phyloP scores from a whole-genome alignment of 352 stramenopile genomes.

The Pythium pectinolyticum region DNA sequence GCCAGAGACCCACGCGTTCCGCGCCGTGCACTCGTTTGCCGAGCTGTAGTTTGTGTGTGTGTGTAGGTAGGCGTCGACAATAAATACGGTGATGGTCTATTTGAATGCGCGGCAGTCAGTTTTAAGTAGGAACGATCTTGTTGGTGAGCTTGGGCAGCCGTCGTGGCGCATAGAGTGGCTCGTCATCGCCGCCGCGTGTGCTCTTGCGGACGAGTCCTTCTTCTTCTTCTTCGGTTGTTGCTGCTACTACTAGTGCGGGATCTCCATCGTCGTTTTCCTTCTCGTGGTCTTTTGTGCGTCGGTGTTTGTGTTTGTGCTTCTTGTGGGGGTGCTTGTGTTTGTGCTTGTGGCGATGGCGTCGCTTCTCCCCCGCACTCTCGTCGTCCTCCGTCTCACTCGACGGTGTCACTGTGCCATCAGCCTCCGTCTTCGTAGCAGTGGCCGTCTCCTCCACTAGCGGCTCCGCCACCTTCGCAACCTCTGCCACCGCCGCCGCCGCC shows the following conservation, averaged over 20 bases:
- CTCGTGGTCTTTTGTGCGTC: background rate
- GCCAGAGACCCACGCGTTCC: constrained; percentile 53
- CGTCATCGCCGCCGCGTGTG: background rate
- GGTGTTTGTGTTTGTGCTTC: constrained; percentile 14
- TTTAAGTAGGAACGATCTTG: constrained; percentile 29
- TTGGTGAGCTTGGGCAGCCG: constrained; percentile 20
- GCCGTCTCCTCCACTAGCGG: background rate
- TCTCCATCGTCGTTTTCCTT: background rate
- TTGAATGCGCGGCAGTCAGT: background rate
- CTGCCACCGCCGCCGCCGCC: background rate
- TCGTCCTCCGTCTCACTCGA: background rate
- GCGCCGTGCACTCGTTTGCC: constrained; percentile 56
- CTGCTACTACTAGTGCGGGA: no score
- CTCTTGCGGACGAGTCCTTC: constrained; percentile 17
- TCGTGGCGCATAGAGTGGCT: constrained; percentile 23
- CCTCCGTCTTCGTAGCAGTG: background rate
- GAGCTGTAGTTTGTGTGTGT: no score
- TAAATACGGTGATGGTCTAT: no score
- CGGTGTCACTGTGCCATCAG: background rate
- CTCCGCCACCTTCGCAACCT: background rate
- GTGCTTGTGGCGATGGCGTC: constrained; percentile 8
- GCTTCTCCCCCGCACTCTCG: no score
- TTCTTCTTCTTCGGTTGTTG: background rate
- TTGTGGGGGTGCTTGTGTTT: constrained; percentile 19
- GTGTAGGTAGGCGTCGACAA: no score